A percentile compares a stretch with the other conserved stretches of the same genome.
phyloP scores from a whole-genome alignment of 2,329 filamentous ascomycete species.

The Beauveria rudraprayagi region DNA sequence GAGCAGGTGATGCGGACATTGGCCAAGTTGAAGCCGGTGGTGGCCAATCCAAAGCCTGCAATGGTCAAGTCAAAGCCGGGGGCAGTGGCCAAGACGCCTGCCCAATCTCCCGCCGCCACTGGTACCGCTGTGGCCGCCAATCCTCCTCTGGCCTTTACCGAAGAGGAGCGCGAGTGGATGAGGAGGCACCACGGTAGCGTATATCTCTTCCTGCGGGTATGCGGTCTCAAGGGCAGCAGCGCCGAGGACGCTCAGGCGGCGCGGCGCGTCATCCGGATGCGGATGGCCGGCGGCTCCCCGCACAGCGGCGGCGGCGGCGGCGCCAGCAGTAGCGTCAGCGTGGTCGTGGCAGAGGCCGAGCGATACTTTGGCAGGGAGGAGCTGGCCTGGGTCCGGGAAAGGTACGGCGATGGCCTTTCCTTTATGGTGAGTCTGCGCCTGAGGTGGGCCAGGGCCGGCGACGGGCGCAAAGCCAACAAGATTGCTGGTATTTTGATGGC shows the following conservation, averaged over 20 bases:
- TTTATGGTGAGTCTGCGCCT: conserved; percentile 2
- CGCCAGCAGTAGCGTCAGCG: not conserved
- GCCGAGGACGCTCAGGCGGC: not conserved
- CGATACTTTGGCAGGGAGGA: not conserved
- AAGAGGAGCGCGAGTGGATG: not conserved
- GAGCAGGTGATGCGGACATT: not conserved
- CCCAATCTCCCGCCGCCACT: too few species aligned
- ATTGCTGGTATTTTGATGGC: conserved; percentile 1
- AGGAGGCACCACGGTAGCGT: not conserved
- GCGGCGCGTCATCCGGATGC: not conserved
- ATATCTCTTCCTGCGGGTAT: not conserved
- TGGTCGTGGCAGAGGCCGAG: not conserved
- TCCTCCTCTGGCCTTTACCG: not conserved
- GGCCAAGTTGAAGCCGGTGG: too few species aligned
- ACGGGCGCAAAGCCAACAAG: not conserved
- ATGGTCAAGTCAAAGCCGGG: too few species aligned
- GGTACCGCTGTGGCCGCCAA: too few species aligned
- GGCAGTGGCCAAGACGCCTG: too few species aligned
- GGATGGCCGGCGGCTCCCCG: too few species aligned
- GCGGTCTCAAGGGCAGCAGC: not conserved
- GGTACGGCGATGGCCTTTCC: not conserved
- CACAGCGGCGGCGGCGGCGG: too few species aligned
- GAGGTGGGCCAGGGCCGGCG: not conserved
- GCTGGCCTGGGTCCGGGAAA: not conserved
- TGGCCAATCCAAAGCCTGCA: too few species aligned